Evolutionary conservation across 192 early-diverging fungal species (phyloP).

Genomic region (Phycomyces nitens): DNA sequence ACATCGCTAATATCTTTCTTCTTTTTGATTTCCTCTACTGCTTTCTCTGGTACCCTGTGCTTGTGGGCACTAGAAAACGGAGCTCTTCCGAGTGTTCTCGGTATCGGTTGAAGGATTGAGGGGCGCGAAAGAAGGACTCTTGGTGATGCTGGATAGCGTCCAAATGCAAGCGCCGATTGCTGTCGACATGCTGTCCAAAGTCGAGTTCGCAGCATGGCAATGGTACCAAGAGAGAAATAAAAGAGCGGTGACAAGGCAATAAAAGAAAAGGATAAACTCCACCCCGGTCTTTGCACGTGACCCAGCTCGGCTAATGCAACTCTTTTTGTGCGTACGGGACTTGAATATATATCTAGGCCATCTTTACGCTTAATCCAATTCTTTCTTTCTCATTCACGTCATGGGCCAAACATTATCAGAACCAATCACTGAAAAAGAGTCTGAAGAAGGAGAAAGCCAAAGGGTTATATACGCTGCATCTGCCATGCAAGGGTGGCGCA

Average conservation of each 20-base stretch:
- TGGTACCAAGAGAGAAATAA: not conserved
- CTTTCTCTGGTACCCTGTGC: not conserved
- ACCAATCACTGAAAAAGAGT: constrained; percentile 87
- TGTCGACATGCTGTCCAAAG: not conserved
- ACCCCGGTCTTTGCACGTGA: too few relatives aligned
- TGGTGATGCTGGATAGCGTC: not conserved
- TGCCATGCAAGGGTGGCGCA: constrained; percentile 97
- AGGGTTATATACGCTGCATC: constrained; percentile 83
- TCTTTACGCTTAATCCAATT: constrained; percentile 1
- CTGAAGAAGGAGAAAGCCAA: constrained; percentile 67
- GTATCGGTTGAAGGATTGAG: not conserved
- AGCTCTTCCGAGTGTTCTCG: not conserved
- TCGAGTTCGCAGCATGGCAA: not conserved
- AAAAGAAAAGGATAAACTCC: not conserved
- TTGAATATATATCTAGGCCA: too few relatives aligned
- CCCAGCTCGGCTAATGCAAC: too few relatives aligned
- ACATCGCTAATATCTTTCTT: constrained; percentile 8
- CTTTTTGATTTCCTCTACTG: not conserved
- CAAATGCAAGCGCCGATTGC: not conserved
- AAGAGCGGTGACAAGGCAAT: not conserved
- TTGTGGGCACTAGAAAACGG: not conserved
- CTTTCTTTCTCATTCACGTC: constrained; percentile 26
- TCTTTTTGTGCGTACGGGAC: too few relatives aligned
- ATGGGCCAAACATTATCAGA: constrained; percentile 98
- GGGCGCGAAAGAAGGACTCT: not conserved